phyloP scores from a whole-genome alignment of 2,329 filamentous ascomycete genomes.

The Penicillium sp. region DNA sequence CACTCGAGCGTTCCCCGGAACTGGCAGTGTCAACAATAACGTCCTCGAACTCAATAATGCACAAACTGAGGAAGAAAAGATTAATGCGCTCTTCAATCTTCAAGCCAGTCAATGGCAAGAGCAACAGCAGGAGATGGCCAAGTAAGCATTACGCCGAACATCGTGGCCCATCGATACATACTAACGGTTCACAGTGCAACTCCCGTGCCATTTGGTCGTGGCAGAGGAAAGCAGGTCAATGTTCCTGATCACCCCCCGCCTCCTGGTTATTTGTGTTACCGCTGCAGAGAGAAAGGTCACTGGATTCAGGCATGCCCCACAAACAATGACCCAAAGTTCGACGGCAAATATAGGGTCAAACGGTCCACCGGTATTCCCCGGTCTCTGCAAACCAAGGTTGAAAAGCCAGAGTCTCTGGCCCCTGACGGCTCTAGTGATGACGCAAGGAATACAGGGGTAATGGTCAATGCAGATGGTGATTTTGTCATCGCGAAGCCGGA shows the following conservation, averaged over 20 bases:
- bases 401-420: constrained; percentile 75
- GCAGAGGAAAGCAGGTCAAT: constrained; percentile 51
- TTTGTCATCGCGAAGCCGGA: constrained; percentile 96
- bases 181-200: constrained; percentile 44
- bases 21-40: constrained; percentile 47
- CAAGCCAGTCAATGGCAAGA: constrained; percentile 90
- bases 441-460: constrained; percentile 79
- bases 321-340: constrained; percentile 96
- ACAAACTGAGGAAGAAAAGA: constrained; percentile 90
- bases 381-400: constrained; percentile 91
- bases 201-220: constrained; percentile 42
- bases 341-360: constrained; percentile 89
- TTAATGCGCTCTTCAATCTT: constrained; percentile 86
- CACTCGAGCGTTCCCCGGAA: constrained; percentile 34
- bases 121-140: constrained; percentile 89
- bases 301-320: constrained; percentile 98
- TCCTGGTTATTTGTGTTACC: constrained; percentile 91
- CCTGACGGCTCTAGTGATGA: constrained; percentile 77
- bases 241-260: constrained; percentile 92
- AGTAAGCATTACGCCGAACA: constrained; percentile 49
- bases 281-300: constrained; percentile 96
- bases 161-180: not conserved
- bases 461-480: constrained; percentile 96
- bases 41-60: constrained; percentile 69
- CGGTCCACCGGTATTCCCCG: constrained; percentile 94